These are phyloP conservation scores for Sicyos baderoa DNA, from an alignment of 306 rosid genomes.

Conservation along the genomic window DNA sequence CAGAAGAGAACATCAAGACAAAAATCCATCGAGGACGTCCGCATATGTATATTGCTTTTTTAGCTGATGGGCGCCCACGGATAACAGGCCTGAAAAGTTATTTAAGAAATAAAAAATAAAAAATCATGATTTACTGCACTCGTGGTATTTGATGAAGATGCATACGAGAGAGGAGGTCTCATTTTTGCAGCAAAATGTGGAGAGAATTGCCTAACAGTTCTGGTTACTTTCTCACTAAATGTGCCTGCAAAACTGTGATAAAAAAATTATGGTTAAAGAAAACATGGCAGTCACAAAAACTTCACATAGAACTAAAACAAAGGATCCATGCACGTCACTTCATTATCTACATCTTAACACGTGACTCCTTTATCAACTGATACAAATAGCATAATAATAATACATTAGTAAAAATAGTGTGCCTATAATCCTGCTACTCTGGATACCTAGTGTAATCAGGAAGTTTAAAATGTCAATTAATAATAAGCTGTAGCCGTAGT, in stretches of 20 bases:
- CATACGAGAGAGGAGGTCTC: slow-evolving; percentile 98
- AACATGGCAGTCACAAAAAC: background rate
- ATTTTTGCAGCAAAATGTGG: slow-evolving; percentile 94
- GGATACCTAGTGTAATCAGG: background rate
- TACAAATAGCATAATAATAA: slow-evolving; percentile 1
- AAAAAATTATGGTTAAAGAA: background rate
- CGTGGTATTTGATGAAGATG: slow-evolving; percentile 22
- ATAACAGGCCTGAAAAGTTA: slow-evolving; percentile 77
- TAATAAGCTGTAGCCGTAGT: background rate
- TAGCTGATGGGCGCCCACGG: slow-evolving; percentile 95
- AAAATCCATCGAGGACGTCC: slow-evolving; percentile 91
- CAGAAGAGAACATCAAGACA: slow-evolving; percentile 61
- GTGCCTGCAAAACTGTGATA: slow-evolving; percentile 89
- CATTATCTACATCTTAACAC: background rate
- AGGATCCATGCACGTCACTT: background rate
- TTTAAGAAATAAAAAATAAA: slow-evolving; percentile 23
- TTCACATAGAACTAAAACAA: background rate
- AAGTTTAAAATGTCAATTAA: background rate
- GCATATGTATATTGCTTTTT: slow-evolving; percentile 74
- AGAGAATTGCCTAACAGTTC: slow-evolving; percentile 84
- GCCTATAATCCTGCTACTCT: background rate
- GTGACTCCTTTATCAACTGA: background rate
- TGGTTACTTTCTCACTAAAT: slow-evolving; percentile 80
- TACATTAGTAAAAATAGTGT: background rate
- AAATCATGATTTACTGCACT: slow-evolving; percentile 3